phyloP scores from a whole-genome alignment of 169 alveolate species.

The Eimeria maxima region DNA sequence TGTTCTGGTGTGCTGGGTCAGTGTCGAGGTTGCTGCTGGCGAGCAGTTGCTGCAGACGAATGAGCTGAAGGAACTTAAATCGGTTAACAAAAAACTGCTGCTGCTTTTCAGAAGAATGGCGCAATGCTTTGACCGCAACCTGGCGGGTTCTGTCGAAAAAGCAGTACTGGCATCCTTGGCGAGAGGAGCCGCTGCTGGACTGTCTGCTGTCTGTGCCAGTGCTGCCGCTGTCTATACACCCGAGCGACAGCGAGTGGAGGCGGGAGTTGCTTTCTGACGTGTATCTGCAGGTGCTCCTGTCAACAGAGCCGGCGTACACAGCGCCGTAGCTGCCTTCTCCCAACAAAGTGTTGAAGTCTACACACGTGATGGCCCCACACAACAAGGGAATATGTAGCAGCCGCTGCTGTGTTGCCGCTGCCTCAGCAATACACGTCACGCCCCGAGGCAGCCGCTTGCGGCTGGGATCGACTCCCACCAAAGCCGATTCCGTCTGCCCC shows the following conservation, averaged over 20 bases:
- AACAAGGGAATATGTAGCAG: neutral
- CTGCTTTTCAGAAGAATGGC: slow-evolving; percentile 8
- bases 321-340: slow-evolving; percentile 49
- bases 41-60: slow-evolving; percentile 29
- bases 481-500: no score
- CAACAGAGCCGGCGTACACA: slow-evolving; percentile 29
- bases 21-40: no score
- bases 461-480: no score
- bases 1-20: no score
- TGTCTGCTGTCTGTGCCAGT: slow-evolving; percentile 10
- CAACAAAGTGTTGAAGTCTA: neutral
- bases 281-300: slow-evolving; percentile 22
- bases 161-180: slow-evolving; percentile 28
- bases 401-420: slow-evolving; percentile 57
- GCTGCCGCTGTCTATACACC: slow-evolving; percentile 24
- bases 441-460: neutral
- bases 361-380: neutral
- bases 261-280: neutral
- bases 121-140: neutral
- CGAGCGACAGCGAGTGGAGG: no score
- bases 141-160: slow-evolving; percentile 1
- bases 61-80: slow-evolving; percentile 20
- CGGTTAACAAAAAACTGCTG: slow-evolving; percentile 19
- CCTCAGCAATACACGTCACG: neutral
- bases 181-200: neutral